Conservation (phyloP, 345 rosid genomes). For the Citrus inodora region DNA sequence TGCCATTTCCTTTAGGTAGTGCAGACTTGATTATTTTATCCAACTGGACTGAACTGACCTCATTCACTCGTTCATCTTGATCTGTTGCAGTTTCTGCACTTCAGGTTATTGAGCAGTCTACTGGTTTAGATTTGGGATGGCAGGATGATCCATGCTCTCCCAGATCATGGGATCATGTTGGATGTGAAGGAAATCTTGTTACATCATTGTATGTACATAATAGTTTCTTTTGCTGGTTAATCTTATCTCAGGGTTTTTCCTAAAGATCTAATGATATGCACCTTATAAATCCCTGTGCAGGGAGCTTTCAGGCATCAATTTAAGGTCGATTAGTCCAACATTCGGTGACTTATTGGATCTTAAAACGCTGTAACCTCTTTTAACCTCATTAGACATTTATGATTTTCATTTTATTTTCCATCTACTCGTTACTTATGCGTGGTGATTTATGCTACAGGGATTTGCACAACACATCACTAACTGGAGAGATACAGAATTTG, state of each 20-base stretch:
- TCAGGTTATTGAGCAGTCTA: slow-evolving; percentile 76
- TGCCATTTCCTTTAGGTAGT: slow-evolving; percentile 13
- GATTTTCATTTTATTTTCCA: not conserved
- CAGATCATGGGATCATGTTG: slow-evolving; percentile 57
- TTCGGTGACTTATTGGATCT: slow-evolving; percentile 94
- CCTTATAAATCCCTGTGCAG: slow-evolving; percentile 27
- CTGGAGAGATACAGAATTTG: slow-evolving; percentile 74
- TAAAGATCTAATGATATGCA: slow-evolving; percentile 13
- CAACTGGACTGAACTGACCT: slow-evolving; percentile 6
- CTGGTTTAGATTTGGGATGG: slow-evolving; percentile 80
- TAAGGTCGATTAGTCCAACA: slow-evolving; percentile 79
- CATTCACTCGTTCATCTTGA: not conserved
- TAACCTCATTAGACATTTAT: not conserved
- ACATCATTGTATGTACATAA: slow-evolving; percentile 59
- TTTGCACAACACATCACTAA: slow-evolving; percentile 87
- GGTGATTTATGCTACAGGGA: slow-evolving; percentile 43
- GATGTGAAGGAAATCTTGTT: slow-evolving; percentile 72
- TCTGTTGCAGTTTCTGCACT: slow-evolving; percentile 80
- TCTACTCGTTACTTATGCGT: not conserved
- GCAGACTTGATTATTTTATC: not conserved
- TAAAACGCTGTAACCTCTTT: slow-evolving; percentile 61
- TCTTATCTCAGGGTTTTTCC: not conserved
- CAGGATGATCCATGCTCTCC: slow-evolving; percentile 95
- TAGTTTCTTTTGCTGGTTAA: not conserved
- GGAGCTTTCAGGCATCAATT: slow-evolving; percentile 67